A percentile compares a stretch with the other conserved stretches of the same genome.
These are phyloP conservation scores for Phanerochaete sordida DNA, from an alignment of 768 basidiomycete genomes.

Conservation along the genomic window DNA sequence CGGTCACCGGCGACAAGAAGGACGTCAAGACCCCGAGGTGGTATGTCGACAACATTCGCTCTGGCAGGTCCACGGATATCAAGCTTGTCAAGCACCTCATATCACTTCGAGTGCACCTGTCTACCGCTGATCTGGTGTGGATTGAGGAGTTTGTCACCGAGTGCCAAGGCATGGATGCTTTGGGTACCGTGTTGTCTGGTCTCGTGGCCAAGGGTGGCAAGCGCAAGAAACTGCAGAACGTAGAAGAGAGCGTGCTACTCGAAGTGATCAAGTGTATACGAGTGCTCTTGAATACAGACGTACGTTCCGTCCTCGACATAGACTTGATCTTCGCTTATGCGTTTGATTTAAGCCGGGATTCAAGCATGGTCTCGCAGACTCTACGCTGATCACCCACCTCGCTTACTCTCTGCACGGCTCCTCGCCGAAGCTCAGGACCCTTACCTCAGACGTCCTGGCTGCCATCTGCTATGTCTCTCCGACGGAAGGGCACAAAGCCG, in stretches of 20 bases:
- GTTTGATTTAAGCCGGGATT: slow-evolving; percentile 60
- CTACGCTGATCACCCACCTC: slow-evolving; percentile 68
- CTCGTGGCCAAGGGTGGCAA: slow-evolving; percentile 70
- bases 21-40: slow-evolving; percentile 50
- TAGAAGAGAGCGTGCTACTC: slow-evolving; percentile 62
- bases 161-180: slow-evolving; percentile 61
- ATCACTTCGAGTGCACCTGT: slow-evolving; percentile 79
- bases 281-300: slow-evolving; percentile 82
- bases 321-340: neutral
- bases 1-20: slow-evolving; percentile 21
- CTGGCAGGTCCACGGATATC: slow-evolving; percentile 48
- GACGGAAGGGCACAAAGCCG: slow-evolving; percentile 66
- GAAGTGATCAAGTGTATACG: slow-evolving; percentile 80
- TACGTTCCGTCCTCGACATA: slow-evolving; percentile 31
- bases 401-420: slow-evolving; percentile 65
- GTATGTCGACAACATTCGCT: slow-evolving; percentile 62
- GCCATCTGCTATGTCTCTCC: slow-evolving; percentile 77
- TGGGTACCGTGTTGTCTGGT: slow-evolving; percentile 54
- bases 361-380: slow-evolving; percentile 55
- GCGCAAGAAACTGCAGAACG: slow-evolving; percentile 54
- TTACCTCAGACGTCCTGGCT: slow-evolving; percentile 76
- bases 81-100: slow-evolving; percentile 76
- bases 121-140: slow-evolving; percentile 77
- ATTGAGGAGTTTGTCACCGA: slow-evolving; percentile 70
- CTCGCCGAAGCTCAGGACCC: slow-evolving; percentile 63